Conservation (phyloP, 169 alveolate genomes). For the Eimeria praecox region DNA sequence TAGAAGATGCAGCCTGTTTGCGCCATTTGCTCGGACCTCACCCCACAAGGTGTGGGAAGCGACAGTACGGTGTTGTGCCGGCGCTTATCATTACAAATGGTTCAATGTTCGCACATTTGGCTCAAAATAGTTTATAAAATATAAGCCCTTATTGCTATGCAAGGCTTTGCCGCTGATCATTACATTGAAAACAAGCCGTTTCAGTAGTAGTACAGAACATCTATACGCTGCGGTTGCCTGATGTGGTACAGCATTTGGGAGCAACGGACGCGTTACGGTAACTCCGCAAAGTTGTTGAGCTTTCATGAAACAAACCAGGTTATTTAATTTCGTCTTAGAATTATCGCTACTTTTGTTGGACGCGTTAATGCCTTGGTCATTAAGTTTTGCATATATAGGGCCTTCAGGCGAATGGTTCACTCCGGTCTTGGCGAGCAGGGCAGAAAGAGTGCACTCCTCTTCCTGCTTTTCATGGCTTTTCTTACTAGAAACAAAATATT, state of each 20-base stretch:
- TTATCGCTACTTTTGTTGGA: background rate
- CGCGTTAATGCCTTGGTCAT: background rate
- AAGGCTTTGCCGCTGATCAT: background rate
- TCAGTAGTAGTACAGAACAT: background rate
- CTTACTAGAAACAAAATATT: background rate
- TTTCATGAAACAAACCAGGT: background rate
- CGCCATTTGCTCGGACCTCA: background rate
- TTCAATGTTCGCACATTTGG: background rate
- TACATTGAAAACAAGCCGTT: background rate
- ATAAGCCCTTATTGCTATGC: background rate
- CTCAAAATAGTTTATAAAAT: background rate
- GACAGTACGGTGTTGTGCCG: background rate
- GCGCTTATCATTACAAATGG: background rate
- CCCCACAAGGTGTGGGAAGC: background rate
- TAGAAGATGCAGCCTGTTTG: background rate
- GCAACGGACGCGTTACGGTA: background rate
- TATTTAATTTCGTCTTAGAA: background rate
- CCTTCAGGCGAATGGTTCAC: constrained; percentile 13
- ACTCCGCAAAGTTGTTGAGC: background rate
- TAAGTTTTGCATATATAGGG: background rate
- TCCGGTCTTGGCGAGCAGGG: background rate
- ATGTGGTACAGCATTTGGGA: background rate
- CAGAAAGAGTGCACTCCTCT: background rate
- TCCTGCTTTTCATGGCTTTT: background rate
- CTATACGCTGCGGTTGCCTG: background rate